Evolutionary conservation across 1,284 basidiomycete genomes (phyloP).

Genomic region (Sporisorium scitamineum): DNA sequence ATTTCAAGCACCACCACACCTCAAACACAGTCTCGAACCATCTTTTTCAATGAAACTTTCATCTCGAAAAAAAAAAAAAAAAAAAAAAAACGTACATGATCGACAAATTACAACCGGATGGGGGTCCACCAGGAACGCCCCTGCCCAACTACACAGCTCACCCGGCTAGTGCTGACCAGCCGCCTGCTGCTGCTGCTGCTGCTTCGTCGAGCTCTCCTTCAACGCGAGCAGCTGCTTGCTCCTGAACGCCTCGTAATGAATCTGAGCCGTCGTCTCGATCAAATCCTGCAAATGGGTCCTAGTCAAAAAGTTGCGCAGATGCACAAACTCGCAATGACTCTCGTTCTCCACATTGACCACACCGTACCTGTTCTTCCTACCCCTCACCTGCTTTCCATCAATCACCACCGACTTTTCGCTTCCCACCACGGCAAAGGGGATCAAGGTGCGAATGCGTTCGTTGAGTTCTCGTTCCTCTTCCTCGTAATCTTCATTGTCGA

Average conservation of each 20-base stretch:
- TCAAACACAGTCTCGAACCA: too few relatives aligned
- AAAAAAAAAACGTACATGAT: too few relatives aligned
- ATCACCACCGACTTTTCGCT: constrained; percentile 94
- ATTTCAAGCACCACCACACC: too few relatives aligned
- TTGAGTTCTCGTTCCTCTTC: constrained; percentile 90
- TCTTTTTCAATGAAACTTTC: too few relatives aligned
- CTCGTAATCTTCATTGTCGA: constrained; percentile 95
- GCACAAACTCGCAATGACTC: constrained; percentile 96
- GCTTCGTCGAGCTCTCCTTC: constrained; percentile 76
- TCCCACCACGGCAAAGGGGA: constrained; percentile 96
- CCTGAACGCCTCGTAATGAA: constrained; percentile 99
- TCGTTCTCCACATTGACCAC: constrained; percentile 94
- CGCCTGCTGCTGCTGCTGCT: constrained; percentile 49
- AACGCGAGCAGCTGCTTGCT: constrained; percentile 94
- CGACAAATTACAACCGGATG: too few relatives aligned
- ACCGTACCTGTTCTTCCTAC: constrained; percentile 97
- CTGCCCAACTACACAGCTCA: background rate
- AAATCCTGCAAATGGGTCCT: constrained; percentile 94
- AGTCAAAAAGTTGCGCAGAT: constrained; percentile 95
- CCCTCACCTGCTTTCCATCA: constrained; percentile 93
- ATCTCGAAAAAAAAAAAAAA: too few relatives aligned
- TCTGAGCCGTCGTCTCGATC: constrained; percentile 97
- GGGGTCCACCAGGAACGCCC: too few relatives aligned
- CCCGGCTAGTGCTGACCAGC: background rate
- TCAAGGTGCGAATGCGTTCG: constrained; percentile 88